A percentile compares a stretch with the other conserved stretches of the same genome.
These are phyloP conservation scores for Setaria viridis DNA, from an alignment of 202 grass and related monocot species.

Conservation along the genomic window DNA sequence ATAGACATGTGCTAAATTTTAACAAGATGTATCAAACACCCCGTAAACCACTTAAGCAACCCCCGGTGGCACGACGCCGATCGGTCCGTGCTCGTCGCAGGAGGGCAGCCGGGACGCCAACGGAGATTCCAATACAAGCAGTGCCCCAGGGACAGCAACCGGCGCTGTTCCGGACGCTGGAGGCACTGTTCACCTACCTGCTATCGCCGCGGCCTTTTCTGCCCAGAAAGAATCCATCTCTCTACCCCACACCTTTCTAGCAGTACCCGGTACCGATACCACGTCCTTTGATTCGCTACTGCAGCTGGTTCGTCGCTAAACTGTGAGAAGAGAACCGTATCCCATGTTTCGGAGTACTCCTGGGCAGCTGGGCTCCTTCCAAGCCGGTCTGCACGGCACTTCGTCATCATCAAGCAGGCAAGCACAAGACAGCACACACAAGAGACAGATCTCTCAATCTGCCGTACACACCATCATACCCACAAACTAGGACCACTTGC, in stretches of 20 bases:
- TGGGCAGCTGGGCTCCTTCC: background rate
- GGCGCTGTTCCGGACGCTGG: background rate
- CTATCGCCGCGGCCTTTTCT: background rate
- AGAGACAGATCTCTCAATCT: background rate
- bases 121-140: background rate
- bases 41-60: no score
- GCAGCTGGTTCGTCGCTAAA: no score
- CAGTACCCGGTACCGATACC: no score
- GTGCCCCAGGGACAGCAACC: background rate
- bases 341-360: no score
- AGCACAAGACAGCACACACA: slow-evolving; percentile 1
- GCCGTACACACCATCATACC: background rate
- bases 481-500: background rate
- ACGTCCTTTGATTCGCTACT: no score
- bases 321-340: no score
- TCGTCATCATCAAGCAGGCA: background rate
- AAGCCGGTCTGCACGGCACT: background rate
- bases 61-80: no score
- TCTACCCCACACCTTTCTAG: no score
- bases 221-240: no score
- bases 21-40: no score
- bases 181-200: background rate
- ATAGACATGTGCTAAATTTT: no score
- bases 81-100: background rate
- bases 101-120: background rate